A percentile compares a stretch with the other conserved stretches of the same genome.
phyloP scores from a whole-genome alignment of 202 grass and related monocot species.

The Panicum virgatum region DNA sequence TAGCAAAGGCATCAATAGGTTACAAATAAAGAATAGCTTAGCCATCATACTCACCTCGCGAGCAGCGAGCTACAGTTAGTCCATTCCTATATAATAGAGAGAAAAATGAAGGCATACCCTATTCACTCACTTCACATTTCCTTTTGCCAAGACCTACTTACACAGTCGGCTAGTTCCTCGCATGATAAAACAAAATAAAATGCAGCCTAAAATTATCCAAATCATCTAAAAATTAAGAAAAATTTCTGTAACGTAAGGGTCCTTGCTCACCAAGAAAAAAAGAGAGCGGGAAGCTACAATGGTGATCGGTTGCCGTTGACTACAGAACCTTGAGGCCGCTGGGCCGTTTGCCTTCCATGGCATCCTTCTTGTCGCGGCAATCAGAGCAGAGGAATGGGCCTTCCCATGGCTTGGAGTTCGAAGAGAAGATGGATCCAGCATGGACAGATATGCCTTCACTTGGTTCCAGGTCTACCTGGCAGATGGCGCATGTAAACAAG shows the following conservation, averaged over 20 bases:
- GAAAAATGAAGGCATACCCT: slow-evolving; percentile 26
- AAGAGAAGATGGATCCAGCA: slow-evolving; percentile 81
- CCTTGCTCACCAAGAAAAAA: slow-evolving; percentile 3
- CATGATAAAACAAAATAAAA: slow-evolving; percentile 52
- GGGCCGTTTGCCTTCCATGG: slow-evolving; percentile 92
- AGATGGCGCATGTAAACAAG: slow-evolving; percentile 87
- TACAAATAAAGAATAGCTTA: slow-evolving; percentile 45
- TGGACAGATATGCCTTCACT: slow-evolving; percentile 87
- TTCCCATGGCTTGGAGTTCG: slow-evolving; percentile 84
- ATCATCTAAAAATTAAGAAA: slow-evolving; percentile 33
- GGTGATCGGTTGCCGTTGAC: slow-evolving; percentile 21
- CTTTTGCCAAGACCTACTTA: slow-evolving; percentile 51
- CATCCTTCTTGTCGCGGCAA: slow-evolving; percentile 92
- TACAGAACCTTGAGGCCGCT: slow-evolving; percentile 87
- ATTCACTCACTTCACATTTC: slow-evolving; percentile 56
- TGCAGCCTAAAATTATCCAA: slow-evolving; percentile 50
- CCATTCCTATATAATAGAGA: slow-evolving; percentile 25
- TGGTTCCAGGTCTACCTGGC: slow-evolving; percentile 78
- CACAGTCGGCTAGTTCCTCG: slow-evolving; percentile 33
- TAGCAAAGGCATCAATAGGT: slow-evolving; percentile 26
- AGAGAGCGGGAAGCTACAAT: slow-evolving; percentile 33
- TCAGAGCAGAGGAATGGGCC: slow-evolving; percentile 84
- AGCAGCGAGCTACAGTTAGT: slow-evolving; percentile 38
- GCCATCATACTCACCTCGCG: slow-evolving; percentile 32
- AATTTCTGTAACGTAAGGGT: slow-evolving; percentile 35